Conservation (phyloP, 192 early-diverging fungal species). For the Rhizophagus clarus region DNA sequence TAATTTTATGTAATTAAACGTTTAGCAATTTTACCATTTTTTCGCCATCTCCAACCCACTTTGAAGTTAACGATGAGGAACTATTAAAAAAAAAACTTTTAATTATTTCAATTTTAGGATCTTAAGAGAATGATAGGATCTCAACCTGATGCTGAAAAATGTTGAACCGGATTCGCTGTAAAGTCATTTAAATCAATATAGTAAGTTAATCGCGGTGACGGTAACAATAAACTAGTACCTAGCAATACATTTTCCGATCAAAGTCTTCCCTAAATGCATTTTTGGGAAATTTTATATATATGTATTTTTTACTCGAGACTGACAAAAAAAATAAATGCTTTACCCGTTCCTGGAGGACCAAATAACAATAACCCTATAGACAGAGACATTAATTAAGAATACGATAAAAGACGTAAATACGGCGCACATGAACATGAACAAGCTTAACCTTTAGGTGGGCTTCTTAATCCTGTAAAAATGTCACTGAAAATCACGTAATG, state of each 20-base stretch:
- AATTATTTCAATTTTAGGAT: neutral
- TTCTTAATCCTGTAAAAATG: constrained; percentile 82
- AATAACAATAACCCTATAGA: constrained; percentile 71
- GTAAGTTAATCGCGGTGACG: neutral
- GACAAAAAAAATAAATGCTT: constrained; percentile 3
- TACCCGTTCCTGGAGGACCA: constrained; percentile 85
- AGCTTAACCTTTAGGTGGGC: constrained; percentile 73
- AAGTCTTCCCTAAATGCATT: constrained; percentile 63
- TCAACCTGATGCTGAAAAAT: constrained; percentile 82
- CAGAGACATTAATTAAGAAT: neutral
- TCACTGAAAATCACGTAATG: constrained; percentile 50
- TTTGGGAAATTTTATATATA: too few relatives aligned
- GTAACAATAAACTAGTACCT: constrained; percentile 33
- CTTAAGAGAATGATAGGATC: neutral
- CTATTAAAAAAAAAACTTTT: constrained; percentile 24
- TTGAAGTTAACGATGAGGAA: constrained; percentile 88
- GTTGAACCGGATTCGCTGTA: constrained; percentile 76
- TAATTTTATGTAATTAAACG: neutral
- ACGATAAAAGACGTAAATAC: neutral
- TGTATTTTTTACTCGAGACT: too few relatives aligned
- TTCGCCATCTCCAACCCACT: constrained; percentile 95
- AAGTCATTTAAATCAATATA: too few relatives aligned
- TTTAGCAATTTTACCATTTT: constrained; percentile 66
- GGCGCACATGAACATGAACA: neutral
- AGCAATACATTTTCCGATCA: constrained; percentile 90